Percentiles rank a stretch among this genome's conserved stretches.
Conservation (phyloP, 257 asterid species). For the Solanum sejunctum region DNA sequence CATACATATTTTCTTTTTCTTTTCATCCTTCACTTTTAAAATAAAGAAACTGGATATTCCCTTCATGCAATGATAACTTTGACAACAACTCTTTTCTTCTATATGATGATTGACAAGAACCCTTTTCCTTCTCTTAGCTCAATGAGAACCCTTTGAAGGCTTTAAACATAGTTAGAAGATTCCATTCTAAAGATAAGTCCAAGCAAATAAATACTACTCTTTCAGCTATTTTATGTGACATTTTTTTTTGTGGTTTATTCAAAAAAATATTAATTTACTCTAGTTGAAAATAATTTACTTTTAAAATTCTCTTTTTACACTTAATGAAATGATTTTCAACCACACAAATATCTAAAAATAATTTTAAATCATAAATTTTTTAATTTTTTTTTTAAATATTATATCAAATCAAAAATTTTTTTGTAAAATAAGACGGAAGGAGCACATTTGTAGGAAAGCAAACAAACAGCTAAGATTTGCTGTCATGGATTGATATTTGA, state of each 20-base stretch:
- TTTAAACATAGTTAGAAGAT: constrained; percentile 28
- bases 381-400: too few relatives aligned
- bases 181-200: constrained; percentile 45
- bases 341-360: too few relatives aligned
- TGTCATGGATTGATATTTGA: constrained; percentile 28
- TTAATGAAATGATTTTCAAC: too few relatives aligned
- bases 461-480: constrained; percentile 62
- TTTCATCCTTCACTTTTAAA: constrained; percentile 2
- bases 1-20: constrained; percentile 1
- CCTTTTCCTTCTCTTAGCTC: constrained; percentile 9
- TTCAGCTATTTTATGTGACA: too few relatives aligned
- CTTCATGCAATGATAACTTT: constrained; percentile 10
- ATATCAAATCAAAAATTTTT: rapidly evolving
- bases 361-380: too few relatives aligned
- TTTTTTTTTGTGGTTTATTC: too few relatives aligned
- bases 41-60: neutral
- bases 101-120: neutral
- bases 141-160: constrained; percentile 20
- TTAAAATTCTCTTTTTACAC: too few relatives aligned
- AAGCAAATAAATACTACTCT: constrained; percentile 15
- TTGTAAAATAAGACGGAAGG: too few relatives aligned
- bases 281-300: too few relatives aligned
- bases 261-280: too few relatives aligned
- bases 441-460: constrained; percentile 15
- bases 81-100: constrained; percentile 9